phyloP scores from a whole-genome alignment of 1,139 yeast species.

The Diutina sp. region DNA sequence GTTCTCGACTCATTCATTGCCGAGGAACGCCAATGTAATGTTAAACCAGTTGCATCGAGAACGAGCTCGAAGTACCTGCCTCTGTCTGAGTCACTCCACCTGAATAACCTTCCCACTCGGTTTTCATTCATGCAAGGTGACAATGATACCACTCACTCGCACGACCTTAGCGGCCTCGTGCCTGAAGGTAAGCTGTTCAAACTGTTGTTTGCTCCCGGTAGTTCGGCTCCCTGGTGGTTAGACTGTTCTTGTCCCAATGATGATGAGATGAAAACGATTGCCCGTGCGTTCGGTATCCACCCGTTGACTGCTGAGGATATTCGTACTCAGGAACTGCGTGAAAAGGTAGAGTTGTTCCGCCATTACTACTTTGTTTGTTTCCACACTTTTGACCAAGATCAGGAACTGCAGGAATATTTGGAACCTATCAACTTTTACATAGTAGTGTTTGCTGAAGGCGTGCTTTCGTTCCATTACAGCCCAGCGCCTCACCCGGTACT shows the following conservation, averaged over 20 bases:
- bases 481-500: slow-evolving; percentile 76
- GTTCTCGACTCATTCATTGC: background rate
- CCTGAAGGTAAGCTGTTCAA: slow-evolving; percentile 52
- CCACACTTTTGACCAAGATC: slow-evolving; percentile 69
- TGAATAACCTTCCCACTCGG: slow-evolving; percentile 30
- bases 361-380: slow-evolving; percentile 71
- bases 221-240: slow-evolving; percentile 52
- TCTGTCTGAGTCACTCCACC: background rate
- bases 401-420: slow-evolving; percentile 65
- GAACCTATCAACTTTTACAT: slow-evolving; percentile 84
- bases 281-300: slow-evolving; percentile 71
- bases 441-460: slow-evolving; percentile 77
- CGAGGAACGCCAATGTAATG: background rate
- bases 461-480: slow-evolving; percentile 73
- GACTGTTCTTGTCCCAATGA: slow-evolving; percentile 63
- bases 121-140: slow-evolving; percentile 76
- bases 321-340: slow-evolving; percentile 75
- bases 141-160: slow-evolving; percentile 83
- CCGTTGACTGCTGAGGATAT: slow-evolving; percentile 81
- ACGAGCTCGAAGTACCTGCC: background rate
- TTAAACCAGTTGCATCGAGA: background rate
- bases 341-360: slow-evolving; percentile 67
- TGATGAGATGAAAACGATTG: slow-evolving; percentile 50
- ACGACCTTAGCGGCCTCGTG: slow-evolving; percentile 68
- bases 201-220: slow-evolving; percentile 49